Evolutionary conservation across 1,284 basidiomycete genomes (phyloP), one percentile per base, ranked within the genome.

Genomic region (Lignosus rhinocerotis): DNA sequence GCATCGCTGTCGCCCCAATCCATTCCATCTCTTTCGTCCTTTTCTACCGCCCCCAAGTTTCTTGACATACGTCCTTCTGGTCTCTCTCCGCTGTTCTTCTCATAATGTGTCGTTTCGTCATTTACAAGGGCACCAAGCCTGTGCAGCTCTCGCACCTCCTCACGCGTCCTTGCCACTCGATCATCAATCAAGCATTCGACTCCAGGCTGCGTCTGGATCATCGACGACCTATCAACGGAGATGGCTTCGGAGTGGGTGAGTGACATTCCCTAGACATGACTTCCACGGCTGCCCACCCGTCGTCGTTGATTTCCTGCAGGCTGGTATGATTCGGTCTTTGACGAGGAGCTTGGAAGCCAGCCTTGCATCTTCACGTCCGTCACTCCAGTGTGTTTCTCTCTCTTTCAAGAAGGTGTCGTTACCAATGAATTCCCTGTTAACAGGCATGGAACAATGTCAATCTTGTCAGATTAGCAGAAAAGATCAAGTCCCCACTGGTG

Each of bases 311-410:
- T 19, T 51, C 34, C 21, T 31, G 19, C 61, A 89, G 92, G 90
- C 5, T 94, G 93, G 92, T 94, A 94, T 70, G 92, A 93, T 73
- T 85, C 85, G 16, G 80, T 83, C 17, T 83, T 85, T 66, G 92
- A 94, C 67, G 85, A 90, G 67, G 88, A 93, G 70, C 80, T 94
- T 33, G 91, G 92, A 46, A 84, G 80, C 61, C 87, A 93, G 66
- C 96, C 96, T 9, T 98, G 96, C 73, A 92, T 98, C 60, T 98
- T 98, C 75, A 98, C 95, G 51, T 93, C 92, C n/a, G 89, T 97
- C 17, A 95, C 94, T 5, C 96, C 94, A 5, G 93, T 94, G 59
- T 66, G 82, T 73, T 5, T 19, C 25, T 59, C 19, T 2, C 11
- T 31, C 11, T 38, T 42, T n/a, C 6, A 5, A 4, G 25, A 8